Evolutionary conservation across 2,329 filamentous ascomycete species (phyloP), one percentile per base, ranked within the genome.

Genomic region (Colletotrichum sublineola): DNA sequence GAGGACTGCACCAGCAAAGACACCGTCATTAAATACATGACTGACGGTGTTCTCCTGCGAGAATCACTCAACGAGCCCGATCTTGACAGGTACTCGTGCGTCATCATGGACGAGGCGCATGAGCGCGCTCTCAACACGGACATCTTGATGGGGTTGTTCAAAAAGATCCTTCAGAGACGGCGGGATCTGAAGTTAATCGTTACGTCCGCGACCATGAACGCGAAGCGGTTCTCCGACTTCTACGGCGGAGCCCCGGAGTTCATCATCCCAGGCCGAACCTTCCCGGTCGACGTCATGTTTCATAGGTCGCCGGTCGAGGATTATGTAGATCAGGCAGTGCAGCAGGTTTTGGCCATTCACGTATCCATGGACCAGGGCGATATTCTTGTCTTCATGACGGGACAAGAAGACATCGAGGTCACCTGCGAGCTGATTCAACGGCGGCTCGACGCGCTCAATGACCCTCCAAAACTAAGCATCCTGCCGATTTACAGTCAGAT

Each of bases 61-160:
- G 97, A 99, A 79, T 98, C 95, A 7, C 87, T 99, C 14, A 95
- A 95, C 72, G 96, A 98, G 81, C 90, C 93, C 8, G 96, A 99
- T 80, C 86, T 99, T 57, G 96, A 98, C 81, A 94, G 94, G 75
- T 99, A 99, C 80, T 97, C 96, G 18, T 98, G 95, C 80, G 95
- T 99, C 77, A 99, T 99, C 82, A 99, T 99, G 96, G 96, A 99
- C 80, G 96, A 99, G 84, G 97, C 96, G 5, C 96, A 99, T 87
- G 96, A 99, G 82, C 90, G 96, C 81, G 96, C 96, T 1, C 84
- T 99, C 62, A 98, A 99, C 79, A 99, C 96, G 0, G 96, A 99
- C 81, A 96, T 99, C 24, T 85, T 99, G 18, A 97, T 99, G 94
- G 96, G 96, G 0, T 84, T 99, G 38, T 96, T 99, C 84, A 99